Percentiles rank a stretch among this genome's conserved stretches.
Evolutionary conservation across 192 early-diverging fungal genomes (phyloP).

Genomic region (Coemansia sp.): DNA sequence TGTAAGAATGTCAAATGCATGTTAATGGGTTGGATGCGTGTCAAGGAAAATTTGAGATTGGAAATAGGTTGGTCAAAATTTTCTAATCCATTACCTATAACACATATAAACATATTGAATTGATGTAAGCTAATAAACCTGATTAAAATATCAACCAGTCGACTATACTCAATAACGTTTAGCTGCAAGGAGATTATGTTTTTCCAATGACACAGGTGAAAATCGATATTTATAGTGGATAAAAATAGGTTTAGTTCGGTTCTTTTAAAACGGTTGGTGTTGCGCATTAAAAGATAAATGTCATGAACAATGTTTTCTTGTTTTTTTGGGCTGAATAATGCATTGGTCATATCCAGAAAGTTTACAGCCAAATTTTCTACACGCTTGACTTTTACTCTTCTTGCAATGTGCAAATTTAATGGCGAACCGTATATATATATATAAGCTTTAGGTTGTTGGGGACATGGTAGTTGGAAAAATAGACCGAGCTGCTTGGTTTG

Average conservation of each 20-base stretch:
- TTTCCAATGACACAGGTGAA: background rate
- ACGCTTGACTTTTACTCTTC: background rate
- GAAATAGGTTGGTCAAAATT: background rate
- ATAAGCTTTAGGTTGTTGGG: background rate
- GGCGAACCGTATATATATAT: background rate
- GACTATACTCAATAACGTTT: background rate
- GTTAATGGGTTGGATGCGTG: background rate
- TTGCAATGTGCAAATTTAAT: background rate
- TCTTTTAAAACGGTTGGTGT: background rate
- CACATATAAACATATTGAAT: background rate
- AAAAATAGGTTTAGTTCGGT: no score
- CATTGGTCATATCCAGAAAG: background rate
- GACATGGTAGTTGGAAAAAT: background rate
- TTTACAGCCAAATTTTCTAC: background rate
- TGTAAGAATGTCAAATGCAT: background rate
- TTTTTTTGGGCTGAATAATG: background rate
- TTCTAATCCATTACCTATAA: background rate
- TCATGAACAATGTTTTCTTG: background rate
- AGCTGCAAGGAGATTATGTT: background rate
- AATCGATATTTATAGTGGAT: background rate
- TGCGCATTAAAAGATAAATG: background rate
- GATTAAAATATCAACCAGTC: background rate
- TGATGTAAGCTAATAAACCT: background rate
- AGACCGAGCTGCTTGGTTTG: background rate
- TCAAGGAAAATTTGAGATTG: background rate